These are phyloP conservation scores for Pestalotiopsis fici DNA, from an alignment of 2,329 filamentous ascomycete genomes.

Conservation along the genomic window DNA sequence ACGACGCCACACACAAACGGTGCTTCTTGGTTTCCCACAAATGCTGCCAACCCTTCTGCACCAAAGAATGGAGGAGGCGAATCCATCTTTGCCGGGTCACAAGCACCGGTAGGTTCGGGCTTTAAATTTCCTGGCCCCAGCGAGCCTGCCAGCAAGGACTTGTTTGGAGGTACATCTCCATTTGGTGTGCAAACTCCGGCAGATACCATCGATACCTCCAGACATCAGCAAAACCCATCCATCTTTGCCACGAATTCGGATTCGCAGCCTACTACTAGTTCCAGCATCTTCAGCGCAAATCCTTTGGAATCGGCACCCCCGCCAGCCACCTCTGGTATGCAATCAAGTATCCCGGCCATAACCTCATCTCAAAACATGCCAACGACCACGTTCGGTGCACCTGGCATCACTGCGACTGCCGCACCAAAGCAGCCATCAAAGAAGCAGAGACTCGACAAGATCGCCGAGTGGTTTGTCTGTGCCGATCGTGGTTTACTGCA, in stretches of 20 bases:
- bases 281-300: not conserved
- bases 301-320: not conserved
- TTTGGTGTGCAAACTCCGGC: not conserved
- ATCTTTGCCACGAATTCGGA: not conserved
- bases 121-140: constrained; percentile 3
- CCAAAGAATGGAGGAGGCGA: constrained; percentile 10
- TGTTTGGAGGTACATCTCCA: not conserved
- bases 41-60: not conserved
- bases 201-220: not conserved
- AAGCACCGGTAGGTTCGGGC: constrained; percentile 3
- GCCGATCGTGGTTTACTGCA: constrained; percentile 56
- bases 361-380: not conserved
- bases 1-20: not conserved
- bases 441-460: constrained; percentile 46
- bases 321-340: not conserved
- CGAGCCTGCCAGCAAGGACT: not conserved
- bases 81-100: constrained; percentile 7
- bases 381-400: not conserved
- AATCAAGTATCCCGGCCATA: not conserved
- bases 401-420: too few relatives aligned
- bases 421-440: constrained; percentile 17
- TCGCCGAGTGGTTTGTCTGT: constrained; percentile 55
- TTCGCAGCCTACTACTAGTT: not conserved
- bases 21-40: constrained; percentile 12
- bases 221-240: not conserved